These are phyloP conservation scores for Starmerella kuoi DNA, from an alignment of 805 yeast species.

Conservation along the genomic window DNA sequence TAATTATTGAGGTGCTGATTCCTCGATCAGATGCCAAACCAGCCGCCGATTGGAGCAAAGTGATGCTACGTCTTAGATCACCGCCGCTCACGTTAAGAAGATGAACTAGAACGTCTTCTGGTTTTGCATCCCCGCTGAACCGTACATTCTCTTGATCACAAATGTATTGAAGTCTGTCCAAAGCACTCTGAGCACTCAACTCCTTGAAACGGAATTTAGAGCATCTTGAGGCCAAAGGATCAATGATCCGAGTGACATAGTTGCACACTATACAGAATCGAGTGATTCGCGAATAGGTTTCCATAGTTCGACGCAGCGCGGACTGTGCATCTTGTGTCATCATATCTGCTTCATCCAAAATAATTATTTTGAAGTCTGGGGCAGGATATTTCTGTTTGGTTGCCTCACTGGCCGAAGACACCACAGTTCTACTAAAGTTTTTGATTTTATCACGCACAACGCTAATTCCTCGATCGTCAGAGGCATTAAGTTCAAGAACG, in stretches of 20 bases:
- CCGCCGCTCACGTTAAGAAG: slow-evolving; percentile 70
- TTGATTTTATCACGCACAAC: slow-evolving; percentile 97
- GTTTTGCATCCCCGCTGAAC: slow-evolving; percentile 11
- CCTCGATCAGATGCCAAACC: slow-evolving; percentile 23
- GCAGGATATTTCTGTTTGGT: slow-evolving; percentile 73
- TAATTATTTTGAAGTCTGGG: slow-evolving; percentile 89
- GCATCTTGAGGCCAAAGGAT: slow-evolving; percentile 92
- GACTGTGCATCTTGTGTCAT: slow-evolving; percentile 93
- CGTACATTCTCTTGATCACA: slow-evolving; percentile 38
- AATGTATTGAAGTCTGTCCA: slow-evolving; percentile 52
- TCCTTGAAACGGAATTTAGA: slow-evolving; percentile 85
- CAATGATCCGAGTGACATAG: slow-evolving; percentile 91
- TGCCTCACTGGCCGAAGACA: slow-evolving; percentile 63
- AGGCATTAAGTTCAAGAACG: slow-evolving; percentile 91
- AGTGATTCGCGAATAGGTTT: slow-evolving; percentile 53
- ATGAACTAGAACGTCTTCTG: slow-evolving; percentile 45
- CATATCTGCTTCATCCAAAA: slow-evolving; percentile 89
- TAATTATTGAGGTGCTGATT: slow-evolving; percentile 38
- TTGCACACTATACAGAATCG: slow-evolving; percentile 92
- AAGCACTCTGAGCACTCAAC: slow-evolving; percentile 58
- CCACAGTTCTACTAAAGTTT: slow-evolving; percentile 78
- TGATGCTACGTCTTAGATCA: slow-evolving; percentile 87
- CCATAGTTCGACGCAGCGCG: slow-evolving; percentile 81
- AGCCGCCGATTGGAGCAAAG: slow-evolving; percentile 67
- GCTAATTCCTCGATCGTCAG: slow-evolving; percentile 95